Base-by-base conservation (phyloP, 1,284 basidiomycete genomes). In the Caloboletus firmus region DNA sequence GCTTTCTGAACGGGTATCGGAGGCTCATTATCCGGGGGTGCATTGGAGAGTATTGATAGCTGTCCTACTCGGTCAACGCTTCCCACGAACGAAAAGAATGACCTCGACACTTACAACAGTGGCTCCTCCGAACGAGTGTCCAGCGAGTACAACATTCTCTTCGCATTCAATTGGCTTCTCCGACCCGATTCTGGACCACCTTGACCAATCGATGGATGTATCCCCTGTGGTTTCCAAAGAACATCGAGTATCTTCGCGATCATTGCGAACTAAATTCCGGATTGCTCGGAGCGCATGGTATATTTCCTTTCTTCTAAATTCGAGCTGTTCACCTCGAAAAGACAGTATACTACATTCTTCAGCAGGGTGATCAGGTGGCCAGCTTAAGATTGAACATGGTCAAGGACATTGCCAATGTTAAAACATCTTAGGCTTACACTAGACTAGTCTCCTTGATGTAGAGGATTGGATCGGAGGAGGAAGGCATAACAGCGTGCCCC, bases 51-150 rank as follows among this genome's bases (percentile, higher is more conserved):
- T 15, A 85, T 66, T 4, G 80, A 80, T 44, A 86, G 66, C 84
- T 86, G 17, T 39, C n/a, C 17, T 20, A 35, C 18, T 50, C 12
- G n/a, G 34, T 51, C 31, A 47, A 30, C 6, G 1, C 10, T 20
- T 44, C 5, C 18, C 46, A 11, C 39, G 41, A 45, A 49, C 22
- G 48, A 50, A 28, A 37, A 34, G 58, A 50, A 37, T 51, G 13
- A 42, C 50, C 31, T 47, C 55, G 43, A 58, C 13, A 75, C 82
- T 62, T 63, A 88, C 87, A 42, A 84, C 69, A 5, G 89, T 89
- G 43, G 86, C 85, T 8, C 85, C 89, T 22, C 89, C 90, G 62
- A 92, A 92, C 1, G 87, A 89, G 66, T 92, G 89, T 0, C 88
- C 89, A 0, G 80, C 75, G 26, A 91, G 73, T 12, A 74, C 66